Evolutionary conservation across 2,329 filamentous ascomycete genomes (phyloP), one percentile per base, ranked within the genome.

Genomic region (Neofusicoccum ribis): DNA sequence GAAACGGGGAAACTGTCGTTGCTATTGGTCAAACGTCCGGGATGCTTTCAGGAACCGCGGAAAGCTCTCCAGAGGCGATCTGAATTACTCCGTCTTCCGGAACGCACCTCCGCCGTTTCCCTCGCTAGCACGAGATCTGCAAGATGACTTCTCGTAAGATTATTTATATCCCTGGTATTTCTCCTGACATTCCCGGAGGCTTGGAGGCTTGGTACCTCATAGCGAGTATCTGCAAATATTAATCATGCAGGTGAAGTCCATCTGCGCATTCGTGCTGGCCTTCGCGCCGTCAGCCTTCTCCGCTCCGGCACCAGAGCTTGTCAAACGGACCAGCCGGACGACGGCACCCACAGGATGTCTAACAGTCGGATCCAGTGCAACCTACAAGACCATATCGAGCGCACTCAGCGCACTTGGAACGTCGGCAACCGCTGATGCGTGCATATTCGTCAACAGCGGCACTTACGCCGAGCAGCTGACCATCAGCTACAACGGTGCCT

Each of bases 401-500:
- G 88, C 88, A 8, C 82, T 90, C 65, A 72, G 86, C 69, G 82
- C 86, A 5, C 81, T 89, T 8, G 84, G 82, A n/a, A 84, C 81
- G 0, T 78, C 79, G 1, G 80, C 81, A 6, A 80, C 82, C 1
- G 68, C 75, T 1, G 69, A 75, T 1, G 85, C 88, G 66, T 85
- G 83, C 71, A 87, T 90, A 76, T 90, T 89, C 77, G 85, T 90
- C 74, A 73, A 85, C 69, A 74, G 82, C 27, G 86, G 87, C 8
- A 87, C 84, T 41, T 89, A 89, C 80, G 77, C 76, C 2, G 86
- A 89, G 72, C 86, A 88, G 71, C 85, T 88, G 46, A 83, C 82
- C 69, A 79, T 89, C 49, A 74, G 81, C 3, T 68, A 74, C 0
- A 80, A 84, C 52, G 83, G 82, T 1, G 74, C 81, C 46, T 77